Percentiles rank a stretch among this genome's conserved stretches.
phyloP scores from a whole-genome alignment of 495 filamentous ascomycete genomes.

The Xylaria cubensis region DNA sequence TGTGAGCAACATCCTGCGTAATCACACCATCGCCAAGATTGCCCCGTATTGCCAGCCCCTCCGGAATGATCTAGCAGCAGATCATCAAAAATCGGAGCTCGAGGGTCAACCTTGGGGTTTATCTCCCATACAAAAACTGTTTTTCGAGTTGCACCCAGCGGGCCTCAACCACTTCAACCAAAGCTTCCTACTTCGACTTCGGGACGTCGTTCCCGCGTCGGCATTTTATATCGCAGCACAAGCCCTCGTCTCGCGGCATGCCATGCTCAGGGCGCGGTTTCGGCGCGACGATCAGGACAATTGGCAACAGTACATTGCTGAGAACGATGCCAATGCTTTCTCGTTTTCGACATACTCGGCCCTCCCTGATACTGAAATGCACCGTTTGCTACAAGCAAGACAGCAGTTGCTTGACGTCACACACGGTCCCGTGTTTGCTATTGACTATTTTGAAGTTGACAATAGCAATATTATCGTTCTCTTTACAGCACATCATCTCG shows the following conservation, averaged over 20 bases:
- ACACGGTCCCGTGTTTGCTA: slow-evolving; percentile 45
- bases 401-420: slow-evolving; percentile 42
- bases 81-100: slow-evolving; percentile 62
- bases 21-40: slow-evolving; percentile 1
- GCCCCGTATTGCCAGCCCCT: slow-evolving; percentile 49
- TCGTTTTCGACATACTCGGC: slow-evolving; percentile 15
- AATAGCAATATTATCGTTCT: slow-evolving; percentile 50
- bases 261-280: slow-evolving; percentile 69
- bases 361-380: slow-evolving; percentile 17
- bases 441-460: slow-evolving; percentile 32
- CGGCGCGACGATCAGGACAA: slow-evolving; percentile 26
- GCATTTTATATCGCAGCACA: slow-evolving; percentile 41
- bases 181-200: slow-evolving; percentile 34
- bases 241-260: slow-evolving; percentile 59
- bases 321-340: slow-evolving; percentile 28
- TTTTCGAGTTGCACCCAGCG: slow-evolving; percentile 55
- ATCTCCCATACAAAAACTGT: slow-evolving; percentile 55
- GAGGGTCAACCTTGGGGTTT: slow-evolving; percentile 40
- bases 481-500: slow-evolving; percentile 64
- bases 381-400: slow-evolving; percentile 31
- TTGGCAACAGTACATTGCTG: slow-evolving; percentile 36
- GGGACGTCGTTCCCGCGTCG: too few relatives aligned
- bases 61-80: slow-evolving; percentile 56
- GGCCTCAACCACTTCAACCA: slow-evolving; percentile 45
- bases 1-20: slow-evolving; percentile 39